phyloP scores from a whole-genome alignment of 1,284 basidiomycete genomes.

The Mycena citricolor region DNA sequence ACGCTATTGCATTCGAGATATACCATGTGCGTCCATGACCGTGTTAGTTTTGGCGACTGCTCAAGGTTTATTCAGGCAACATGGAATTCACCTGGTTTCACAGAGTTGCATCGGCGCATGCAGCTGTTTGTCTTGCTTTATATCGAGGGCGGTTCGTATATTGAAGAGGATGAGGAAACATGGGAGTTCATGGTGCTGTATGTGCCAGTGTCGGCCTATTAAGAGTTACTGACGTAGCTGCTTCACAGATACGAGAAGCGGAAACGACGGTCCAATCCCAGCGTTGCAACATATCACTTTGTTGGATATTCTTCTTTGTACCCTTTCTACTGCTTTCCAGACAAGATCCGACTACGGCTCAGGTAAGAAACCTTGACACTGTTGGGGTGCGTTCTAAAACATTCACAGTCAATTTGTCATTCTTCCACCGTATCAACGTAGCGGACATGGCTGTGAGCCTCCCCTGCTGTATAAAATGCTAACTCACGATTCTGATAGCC shows the following conservation, averaged over 20 bases:
- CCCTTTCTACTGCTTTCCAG: constrained; percentile 92
- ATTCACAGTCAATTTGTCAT: constrained; percentile 85
- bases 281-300: constrained; percentile 79
- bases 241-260: constrained; percentile 81
- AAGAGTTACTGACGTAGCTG: constrained; percentile 6
- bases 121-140: constrained; percentile 93
- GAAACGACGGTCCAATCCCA: constrained; percentile 51
- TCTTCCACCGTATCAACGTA: constrained; percentile 85
- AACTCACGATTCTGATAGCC: constrained; percentile 46
- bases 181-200: constrained; percentile 88
- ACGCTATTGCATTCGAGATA: constrained; percentile 75
- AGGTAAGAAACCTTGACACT: constrained; percentile 51
- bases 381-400: constrained; percentile 1
- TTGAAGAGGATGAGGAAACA: constrained; percentile 83
- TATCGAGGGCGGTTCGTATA: constrained; percentile 94
- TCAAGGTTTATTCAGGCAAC: constrained; percentile 52
- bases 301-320: constrained; percentile 90
- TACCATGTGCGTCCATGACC: constrained; percentile 68
- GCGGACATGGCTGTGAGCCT: constrained; percentile 87
- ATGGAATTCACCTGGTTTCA: constrained; percentile 88
- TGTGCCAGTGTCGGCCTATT: constrained; percentile 32
- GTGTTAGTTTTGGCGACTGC: constrained; percentile 4
- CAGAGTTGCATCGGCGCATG: constrained; percentile 91
- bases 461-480: not conserved
- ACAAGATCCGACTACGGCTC: constrained; percentile 79